Base-by-base conservation (phyloP, 2,329 filamentous ascomycete species). In the Rachicladosporium sp. region DNA sequence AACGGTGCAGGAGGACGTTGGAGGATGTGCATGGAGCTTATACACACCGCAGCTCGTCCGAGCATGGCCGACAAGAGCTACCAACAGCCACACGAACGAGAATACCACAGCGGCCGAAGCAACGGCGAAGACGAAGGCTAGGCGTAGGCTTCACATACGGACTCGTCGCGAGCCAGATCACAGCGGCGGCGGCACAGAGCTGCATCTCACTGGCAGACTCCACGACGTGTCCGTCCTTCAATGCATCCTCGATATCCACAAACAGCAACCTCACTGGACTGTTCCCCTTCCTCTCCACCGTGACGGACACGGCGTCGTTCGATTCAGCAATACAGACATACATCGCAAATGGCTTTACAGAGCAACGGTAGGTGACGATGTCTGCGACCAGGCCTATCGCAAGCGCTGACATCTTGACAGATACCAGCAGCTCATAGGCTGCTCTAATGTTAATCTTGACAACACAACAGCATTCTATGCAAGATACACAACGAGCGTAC, bases 391-490 rank as follows among this genome's bases (percentile, higher is more conserved):
- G 10, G n/a, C 9, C 7, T 6, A 15, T 27, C 23, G 23, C 23
- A 27, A 12, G 13, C 39, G 29, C 63, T 66, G 43, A 66, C 56
- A 48, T 19, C 40, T 51, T 45, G 45, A 38, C 54, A 96, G 89
- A 68, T 98, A 89, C 63, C 72, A 83, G 59, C 69, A 73, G 38
- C 68, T 86, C 35, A 74, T 98, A 47, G 89, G 89, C 41, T 98
- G 91, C 59, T 70, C 74, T 35, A 73, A 74, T 46, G 69, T 95
- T 52, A 76, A 91, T 54, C 72, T 88, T 41, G 76, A 76, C 41
- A 83, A 93, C 58, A 80, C 86, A 3, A 80, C 76, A 50, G 73
- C 82, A 53, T 75, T 88, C 54, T 98, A 98, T 63, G 89, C 91
- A 36, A 81, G 91, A 52, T 98, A 89, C 64, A 93, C 89, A 4